Base-by-base conservation (phyloP, 495 filamentous ascomycete genomes). In the Trichocladium uniseriatum region DNA sequence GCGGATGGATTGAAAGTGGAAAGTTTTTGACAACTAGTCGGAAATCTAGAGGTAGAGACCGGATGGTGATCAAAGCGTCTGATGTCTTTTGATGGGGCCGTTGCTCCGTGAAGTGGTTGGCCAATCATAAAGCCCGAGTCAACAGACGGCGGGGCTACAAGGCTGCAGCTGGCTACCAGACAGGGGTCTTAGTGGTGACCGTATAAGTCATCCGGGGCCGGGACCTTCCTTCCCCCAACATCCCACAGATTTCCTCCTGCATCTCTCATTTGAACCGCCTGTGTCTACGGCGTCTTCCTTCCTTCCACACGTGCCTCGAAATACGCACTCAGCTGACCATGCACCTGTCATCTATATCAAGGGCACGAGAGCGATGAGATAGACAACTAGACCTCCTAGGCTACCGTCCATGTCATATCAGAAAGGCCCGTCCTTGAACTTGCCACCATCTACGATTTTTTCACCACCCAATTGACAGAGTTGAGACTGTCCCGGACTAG, bases 1-100 rank as follows among this genome's bases (percentile, higher is more conserved):
- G 20, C 21, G 15, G 29, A 41, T 24, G 20, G 27, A 19, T 27
- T 20, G 13, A 21, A 40, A 45, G 24, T 34, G 35, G 45, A 61
- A 61, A 61, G 58, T 55, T 64, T 64, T 56, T 38, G 45, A 32
- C 37, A 20, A 34, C 27, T 37, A 19, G 43, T 14, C 38, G n/a
- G 36, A 47, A 45, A 45, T 42, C 37, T 20, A 19, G n/a, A 31
- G 27, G 54, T 54, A 55, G 36, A 52, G 49, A 44, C 39, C 56
- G 14, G 11, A 14, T 2, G 10, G 15, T 9, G 53, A 29, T 48
- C 46, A 22, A 15, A 51, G 60, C 58, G 49, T 43, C 36, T 16
- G 45, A 48, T 13, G 52, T 58, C 32, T 27, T 16, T 14, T 1
- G 38, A 31, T 54, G 44, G 42, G 43, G 22, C n/a, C n/a, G n/a